phyloP scores from a whole-genome alignment of 2,329 filamentous ascomycete genomes.

The Fusarium udum region DNA sequence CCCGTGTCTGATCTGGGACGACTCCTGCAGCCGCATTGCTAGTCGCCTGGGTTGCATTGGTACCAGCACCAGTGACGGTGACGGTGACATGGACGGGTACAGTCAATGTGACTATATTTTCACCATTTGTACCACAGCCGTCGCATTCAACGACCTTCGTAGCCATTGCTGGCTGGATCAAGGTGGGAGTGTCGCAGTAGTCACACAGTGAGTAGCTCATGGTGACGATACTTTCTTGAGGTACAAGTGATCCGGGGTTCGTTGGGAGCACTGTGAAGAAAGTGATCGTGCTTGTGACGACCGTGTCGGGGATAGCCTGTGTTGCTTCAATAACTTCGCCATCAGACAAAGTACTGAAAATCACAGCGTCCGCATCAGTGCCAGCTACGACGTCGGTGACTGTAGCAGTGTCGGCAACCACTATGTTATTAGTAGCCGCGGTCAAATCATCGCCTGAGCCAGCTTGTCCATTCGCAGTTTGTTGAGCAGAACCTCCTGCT shows the following conservation, averaged over 20 bases:
- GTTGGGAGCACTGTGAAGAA: slow-evolving; percentile 45
- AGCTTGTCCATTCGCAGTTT: not conserved
- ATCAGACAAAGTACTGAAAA: not conserved
- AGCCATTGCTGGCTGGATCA: slow-evolving; percentile 33
- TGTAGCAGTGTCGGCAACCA: not conserved
- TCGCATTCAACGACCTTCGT: slow-evolving; percentile 37
- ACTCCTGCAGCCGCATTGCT: not conserved
- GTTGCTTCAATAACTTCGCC: not conserved
- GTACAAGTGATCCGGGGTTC: slow-evolving; percentile 46
- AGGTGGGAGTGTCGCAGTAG: slow-evolving; percentile 31
- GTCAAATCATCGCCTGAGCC: not conserved
- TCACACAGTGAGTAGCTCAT: slow-evolving; percentile 38
- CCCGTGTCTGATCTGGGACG: not conserved
- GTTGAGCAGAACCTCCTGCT: not conserved
- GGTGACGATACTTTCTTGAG: slow-evolving; percentile 47
- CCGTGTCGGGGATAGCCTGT: not conserved
- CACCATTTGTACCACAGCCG: slow-evolving; percentile 36
- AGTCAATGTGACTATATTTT: slow-evolving; percentile 38
- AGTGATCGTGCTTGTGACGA: slow-evolving; percentile 34
- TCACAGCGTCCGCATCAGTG: not conserved
- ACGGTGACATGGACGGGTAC: slow-evolving; percentile 28
- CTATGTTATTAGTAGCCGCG: not conserved
- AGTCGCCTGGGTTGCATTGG: not conserved
- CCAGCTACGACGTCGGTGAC: not conserved
- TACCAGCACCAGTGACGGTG: not conserved